These are phyloP conservation scores for Pholiota conissans DNA, from an alignment of 768 basidiomycete genomes.

Conservation along the genomic window DNA sequence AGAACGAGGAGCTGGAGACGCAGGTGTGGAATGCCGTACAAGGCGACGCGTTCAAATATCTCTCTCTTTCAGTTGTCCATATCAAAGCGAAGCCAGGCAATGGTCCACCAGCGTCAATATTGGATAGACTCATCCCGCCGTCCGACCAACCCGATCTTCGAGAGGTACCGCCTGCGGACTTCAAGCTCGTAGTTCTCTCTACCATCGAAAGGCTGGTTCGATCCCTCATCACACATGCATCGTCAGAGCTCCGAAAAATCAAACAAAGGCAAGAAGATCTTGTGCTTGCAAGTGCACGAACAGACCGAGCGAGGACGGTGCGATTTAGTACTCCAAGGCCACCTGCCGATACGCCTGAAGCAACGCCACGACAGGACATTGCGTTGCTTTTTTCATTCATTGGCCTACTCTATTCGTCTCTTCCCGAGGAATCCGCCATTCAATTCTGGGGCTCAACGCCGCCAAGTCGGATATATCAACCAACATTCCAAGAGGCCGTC, in stretches of 20 bases:
- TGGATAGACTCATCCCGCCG: conserved; percentile 24
- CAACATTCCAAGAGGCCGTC: conserved; percentile 53
- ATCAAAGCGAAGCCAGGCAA: conserved; percentile 45
- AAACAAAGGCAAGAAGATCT: conserved; percentile 89
- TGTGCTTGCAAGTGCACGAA: conserved; percentile 63
- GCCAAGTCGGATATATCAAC: conserved; percentile 37
- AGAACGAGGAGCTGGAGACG: conserved; percentile 76
- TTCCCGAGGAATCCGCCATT: conserved; percentile 74
- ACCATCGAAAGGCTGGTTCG: conserved; percentile 73
- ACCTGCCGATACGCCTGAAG: conserved; percentile 35
- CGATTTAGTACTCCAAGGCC: conserved; percentile 44
- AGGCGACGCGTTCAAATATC: conserved; percentile 76
- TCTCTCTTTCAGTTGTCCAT: conserved; percentile 59
- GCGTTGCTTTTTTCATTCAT: conserved; percentile 84
- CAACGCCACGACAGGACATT: conserved; percentile 74
- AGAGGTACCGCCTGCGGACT: conserved; percentile 46
- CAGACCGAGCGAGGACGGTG: conserved; percentile 56
- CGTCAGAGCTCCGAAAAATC: conserved; percentile 81
- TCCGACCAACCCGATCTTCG: conserved; percentile 46
- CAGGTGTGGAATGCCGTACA: conserved; percentile 85
- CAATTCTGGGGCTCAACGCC: conserved; percentile 84
- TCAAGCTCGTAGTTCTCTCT: conserved; percentile 55
- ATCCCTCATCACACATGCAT: conserved; percentile 72
- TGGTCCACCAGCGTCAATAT: conserved; percentile 33
- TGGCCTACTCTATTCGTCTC: conserved; percentile 73